Conservation (phyloP, 371 early-diverging fungal genomes). For the Apophysomyces ossiformis region DNA sequence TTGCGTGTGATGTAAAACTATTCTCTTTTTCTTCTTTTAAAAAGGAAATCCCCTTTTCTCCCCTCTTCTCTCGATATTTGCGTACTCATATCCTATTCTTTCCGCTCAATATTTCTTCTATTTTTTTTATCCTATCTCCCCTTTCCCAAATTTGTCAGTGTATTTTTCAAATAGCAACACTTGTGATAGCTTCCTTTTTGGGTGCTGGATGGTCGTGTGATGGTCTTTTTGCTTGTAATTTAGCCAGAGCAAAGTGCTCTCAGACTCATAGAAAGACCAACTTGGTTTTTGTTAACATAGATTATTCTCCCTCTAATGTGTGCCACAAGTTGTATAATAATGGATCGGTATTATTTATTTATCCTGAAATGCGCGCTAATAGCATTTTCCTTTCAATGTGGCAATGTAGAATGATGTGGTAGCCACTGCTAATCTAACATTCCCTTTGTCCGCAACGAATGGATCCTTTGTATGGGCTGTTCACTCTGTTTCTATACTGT, state of each 20-base stretch:
- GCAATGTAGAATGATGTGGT: background rate
- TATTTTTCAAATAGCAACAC: conserved; percentile 9
- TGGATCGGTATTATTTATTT: too few relatives aligned
- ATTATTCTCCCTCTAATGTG: background rate
- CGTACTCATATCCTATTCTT: too few relatives aligned
- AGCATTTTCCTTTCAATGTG: too few relatives aligned
- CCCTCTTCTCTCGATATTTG: too few relatives aligned
- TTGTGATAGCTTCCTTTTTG: conserved; percentile 5
- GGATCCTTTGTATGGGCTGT: too few relatives aligned
- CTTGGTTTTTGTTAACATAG: background rate
- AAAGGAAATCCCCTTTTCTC: too few relatives aligned
- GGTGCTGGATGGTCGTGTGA: conserved; percentile 1
- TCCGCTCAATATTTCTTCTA: background rate
- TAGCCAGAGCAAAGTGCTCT: background rate
- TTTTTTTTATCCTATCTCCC: background rate
- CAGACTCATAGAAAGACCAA: background rate
- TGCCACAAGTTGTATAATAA: background rate
- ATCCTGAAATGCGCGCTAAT: background rate
- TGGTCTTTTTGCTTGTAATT: background rate
- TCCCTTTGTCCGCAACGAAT: too few relatives aligned
- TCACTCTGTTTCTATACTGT: too few relatives aligned
- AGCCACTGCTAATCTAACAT: background rate
- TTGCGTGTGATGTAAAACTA: conserved; percentile 1
- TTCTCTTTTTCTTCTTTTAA: background rate
- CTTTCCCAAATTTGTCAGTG: background rate